Conservation (phyloP, 164 flowering plant genomes). For the Chimonanthus praecox region DNA sequence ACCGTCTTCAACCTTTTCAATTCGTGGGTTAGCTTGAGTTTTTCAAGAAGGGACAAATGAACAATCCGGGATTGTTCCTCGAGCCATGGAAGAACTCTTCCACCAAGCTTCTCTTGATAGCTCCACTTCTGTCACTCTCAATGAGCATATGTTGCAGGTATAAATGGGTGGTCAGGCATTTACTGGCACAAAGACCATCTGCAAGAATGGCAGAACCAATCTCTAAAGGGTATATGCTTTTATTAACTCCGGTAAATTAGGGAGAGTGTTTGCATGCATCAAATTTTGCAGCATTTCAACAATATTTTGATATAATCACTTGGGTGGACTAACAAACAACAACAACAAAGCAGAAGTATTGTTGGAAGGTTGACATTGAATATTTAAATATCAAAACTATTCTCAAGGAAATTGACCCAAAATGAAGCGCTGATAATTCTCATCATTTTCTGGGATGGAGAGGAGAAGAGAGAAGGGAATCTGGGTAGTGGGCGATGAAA, state of each 20-base stretch:
- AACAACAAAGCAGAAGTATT: too few species aligned
- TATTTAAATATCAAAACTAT: too few species aligned
- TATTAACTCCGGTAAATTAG: background rate
- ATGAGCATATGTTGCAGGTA: conserved; percentile 88
- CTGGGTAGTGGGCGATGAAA: too few species aligned
- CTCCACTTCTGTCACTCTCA: conserved; percentile 41
- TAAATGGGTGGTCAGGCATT: conserved; percentile 72
- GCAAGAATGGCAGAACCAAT: conserved; percentile 25
- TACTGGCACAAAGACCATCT: conserved; percentile 51
- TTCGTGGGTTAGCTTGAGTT: conserved; percentile 1
- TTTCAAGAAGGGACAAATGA: conserved; percentile 59
- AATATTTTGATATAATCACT: too few species aligned
- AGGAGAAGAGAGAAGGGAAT: too few species aligned
- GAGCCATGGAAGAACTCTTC: conserved; percentile 58
- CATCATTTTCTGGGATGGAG: background rate
- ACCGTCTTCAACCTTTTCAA: background rate
- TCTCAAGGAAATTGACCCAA: background rate
- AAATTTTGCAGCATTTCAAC: too few species aligned
- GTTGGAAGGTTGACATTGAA: too few species aligned
- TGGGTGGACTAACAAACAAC: too few species aligned
- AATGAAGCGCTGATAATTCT: background rate
- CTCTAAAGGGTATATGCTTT: conserved; percentile 37
- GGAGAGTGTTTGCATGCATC: too few species aligned
- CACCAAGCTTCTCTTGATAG: conserved; percentile 34
- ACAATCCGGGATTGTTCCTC: conserved; percentile 64